Evolutionary conservation across 495 filamentous ascomycete genomes (phyloP).

Genomic region (Daldinia decipiens): DNA sequence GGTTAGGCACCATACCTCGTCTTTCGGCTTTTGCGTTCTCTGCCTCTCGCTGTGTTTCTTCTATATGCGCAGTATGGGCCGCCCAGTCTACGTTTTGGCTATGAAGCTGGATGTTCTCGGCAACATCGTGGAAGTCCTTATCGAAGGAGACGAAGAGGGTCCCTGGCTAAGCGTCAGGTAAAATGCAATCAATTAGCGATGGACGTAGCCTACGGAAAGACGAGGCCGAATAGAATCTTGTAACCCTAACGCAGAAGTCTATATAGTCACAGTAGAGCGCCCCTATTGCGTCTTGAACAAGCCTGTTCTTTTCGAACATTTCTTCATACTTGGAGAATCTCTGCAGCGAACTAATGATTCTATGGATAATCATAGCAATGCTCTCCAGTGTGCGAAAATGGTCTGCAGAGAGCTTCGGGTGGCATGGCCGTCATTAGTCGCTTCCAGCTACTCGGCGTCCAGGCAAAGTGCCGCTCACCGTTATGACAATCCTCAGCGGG

Average conservation of each 20-base stretch:
- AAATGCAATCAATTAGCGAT: background rate
- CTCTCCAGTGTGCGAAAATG: constrained; percentile 45
- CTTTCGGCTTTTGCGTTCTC: constrained; percentile 30
- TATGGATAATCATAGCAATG: constrained; percentile 43
- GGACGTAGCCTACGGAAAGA: constrained; percentile 25
- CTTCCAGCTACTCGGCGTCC: background rate
- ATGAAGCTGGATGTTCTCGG: constrained; percentile 32
- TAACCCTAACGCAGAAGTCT: constrained; percentile 44
- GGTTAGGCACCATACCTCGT: constrained; percentile 17
- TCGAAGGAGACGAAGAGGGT: constrained; percentile 39
- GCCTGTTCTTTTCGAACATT: constrained; percentile 35
- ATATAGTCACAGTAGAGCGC: constrained; percentile 45
- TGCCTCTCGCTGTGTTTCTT: constrained; percentile 32
- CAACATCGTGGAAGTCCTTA: constrained; percentile 33
- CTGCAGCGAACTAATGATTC: constrained; percentile 44
- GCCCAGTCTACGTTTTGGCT: constrained; percentile 39
- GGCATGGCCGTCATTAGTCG: constrained; percentile 18
- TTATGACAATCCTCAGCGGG: constrained; percentile 33
- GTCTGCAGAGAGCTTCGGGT: constrained; percentile 32
- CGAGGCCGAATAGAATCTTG: constrained; percentile 41
- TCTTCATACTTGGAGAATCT: constrained; percentile 45
- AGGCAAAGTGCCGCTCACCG: constrained; percentile 24
- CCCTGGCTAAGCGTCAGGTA: constrained; percentile 11
- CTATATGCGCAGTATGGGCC: constrained; percentile 31
- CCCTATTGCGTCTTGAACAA: constrained; percentile 44